Base-by-base conservation (phyloP, 768 basidiomycete genomes). In the Mycena haematopus region DNA sequence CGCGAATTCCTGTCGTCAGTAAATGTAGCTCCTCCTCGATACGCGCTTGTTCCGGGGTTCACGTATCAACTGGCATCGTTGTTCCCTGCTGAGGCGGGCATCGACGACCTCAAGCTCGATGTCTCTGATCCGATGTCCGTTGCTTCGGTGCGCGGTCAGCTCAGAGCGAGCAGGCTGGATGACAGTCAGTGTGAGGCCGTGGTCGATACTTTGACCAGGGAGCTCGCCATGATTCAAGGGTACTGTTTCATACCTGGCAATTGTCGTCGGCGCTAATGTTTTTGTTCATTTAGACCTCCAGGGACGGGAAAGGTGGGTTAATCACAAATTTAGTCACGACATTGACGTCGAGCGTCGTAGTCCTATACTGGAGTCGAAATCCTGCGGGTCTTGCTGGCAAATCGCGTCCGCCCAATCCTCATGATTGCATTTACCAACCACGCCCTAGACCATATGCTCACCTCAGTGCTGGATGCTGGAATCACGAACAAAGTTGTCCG, bases 191-290 rank as follows among this genome's bases (percentile, higher is more conserved):
- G 82, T 0, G 86, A 90, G 57, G 87, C 91, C 1, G 76, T 93
- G 2, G 71, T 93, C 4, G 83, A 87, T 58, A 77, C 84, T 0
- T 70, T 92, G 36, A 82, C 80, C 0, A 74, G 84, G 52, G 88
- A 91, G 66, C 71, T 92, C 0, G 77, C 84, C 0, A 73, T 93
- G 50, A 88, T 93, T 40, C 90, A 93, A 75, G 92, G 91, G 87
- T 90, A 68, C 36, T 57, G 51, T 13, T 2, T 50, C 7, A 38
- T 21, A 9, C 50, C 59, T 33, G 6, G 36, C 17, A 0, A 19
- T 51, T 4, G 45, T 42, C 29, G 17, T 56, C 55, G 2, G 22
- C 51, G 33, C 47, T 58, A 14, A 57, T 25, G n/a, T 67, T 27
- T 47, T 56, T 29, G 27, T 58, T 3, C n/a, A 27, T 38, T 4